Evolutionary conservation across 345 rosid species (phyloP), one percentile per base, ranked within the genome.

Genomic region (Hirschfeldia incana): DNA sequence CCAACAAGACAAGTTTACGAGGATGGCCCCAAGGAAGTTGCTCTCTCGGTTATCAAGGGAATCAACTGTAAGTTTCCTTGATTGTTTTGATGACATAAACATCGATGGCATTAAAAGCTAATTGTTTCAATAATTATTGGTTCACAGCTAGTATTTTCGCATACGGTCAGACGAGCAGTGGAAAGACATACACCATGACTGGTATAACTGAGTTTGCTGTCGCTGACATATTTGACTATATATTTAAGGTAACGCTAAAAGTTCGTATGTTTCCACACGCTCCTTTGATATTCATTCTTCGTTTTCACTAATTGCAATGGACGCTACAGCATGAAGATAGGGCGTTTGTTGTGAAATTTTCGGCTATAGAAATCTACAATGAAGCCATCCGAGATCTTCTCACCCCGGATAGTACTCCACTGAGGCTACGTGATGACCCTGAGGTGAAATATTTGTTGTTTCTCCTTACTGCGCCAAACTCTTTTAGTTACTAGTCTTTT

Each of bases 151-250:
- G 92, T 80, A 88, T 95, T 34, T 95, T 95, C 79, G 99, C 99
- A 5, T 95, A 95, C 85, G 99, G 99, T 44, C 98, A 95, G 86
- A 95, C 99, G 29, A 91, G 98, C 89, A 94, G 98, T 82, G 98
- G 98, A 81, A 94, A 94, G 92, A 94, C 98, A 13, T 91, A 94
- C 84, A 95, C 99, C 21, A 95, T 95, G 98, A 83, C 85, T 84
- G 97, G 99, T 80, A 91, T 95, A 76, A 91, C 99, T 3, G 97
- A 93, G 85, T 84, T 77, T 76, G 83, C 97, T 0, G 97, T 87
- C 39, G 90, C 97, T 57, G 99, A 95, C 77, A 91, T 95, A 83
- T 95, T 89, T 85, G 94, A 92, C 80, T 90, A 91, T 77, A 86
- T 93, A 74, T 77, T 86, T 53, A 88, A 69, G 88, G 99, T 91